Evolutionary conservation across 1,284 basidiomycete genomes (phyloP).

Genomic region (Sanghuangporus weigelae): DNA sequence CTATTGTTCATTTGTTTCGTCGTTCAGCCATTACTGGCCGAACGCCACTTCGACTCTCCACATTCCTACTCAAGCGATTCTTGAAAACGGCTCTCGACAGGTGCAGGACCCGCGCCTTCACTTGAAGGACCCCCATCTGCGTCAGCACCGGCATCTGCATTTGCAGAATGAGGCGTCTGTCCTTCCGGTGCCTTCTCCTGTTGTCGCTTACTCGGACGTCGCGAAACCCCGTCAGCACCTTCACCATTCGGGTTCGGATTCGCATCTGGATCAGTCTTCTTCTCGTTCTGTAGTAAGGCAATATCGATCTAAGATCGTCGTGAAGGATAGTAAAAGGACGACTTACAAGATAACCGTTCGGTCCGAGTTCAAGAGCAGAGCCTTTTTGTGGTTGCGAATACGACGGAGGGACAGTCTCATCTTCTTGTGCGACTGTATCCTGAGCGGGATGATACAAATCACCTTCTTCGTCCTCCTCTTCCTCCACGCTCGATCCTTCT

Average conservation of each 20-base stretch:
- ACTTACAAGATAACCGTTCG: conserved; percentile 72
- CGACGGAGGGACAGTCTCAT: conserved; percentile 44
- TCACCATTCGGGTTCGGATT: conserved; percentile 14
- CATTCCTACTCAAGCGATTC: conserved; percentile 25
- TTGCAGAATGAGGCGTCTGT: conserved; percentile 30
- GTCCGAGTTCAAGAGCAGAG: conserved; percentile 47
- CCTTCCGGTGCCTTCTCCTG: conserved; percentile 70
- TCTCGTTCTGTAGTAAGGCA: conserved; percentile 31
- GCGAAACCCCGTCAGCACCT: conserved; percentile 31
- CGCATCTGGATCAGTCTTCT: conserved; percentile 27
- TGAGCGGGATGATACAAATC: conserved; percentile 34
- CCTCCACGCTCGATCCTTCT: conserved; percentile 68
- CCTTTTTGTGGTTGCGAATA: conserved; percentile 39
- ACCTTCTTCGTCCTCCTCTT: conserved; percentile 60
- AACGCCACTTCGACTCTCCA: not conserved
- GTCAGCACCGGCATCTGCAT: conserved; percentile 18
- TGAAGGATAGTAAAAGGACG: conserved; percentile 16
- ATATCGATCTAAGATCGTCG: not conserved
- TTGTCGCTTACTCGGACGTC: conserved; percentile 52
- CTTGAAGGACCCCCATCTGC: conserved; percentile 18
- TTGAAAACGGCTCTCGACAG: conserved; percentile 36
- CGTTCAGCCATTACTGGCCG: not conserved
- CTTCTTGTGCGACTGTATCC: conserved; percentile 33
- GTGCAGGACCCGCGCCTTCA: conserved; percentile 30
- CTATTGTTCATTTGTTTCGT: not conserved